Base-by-base conservation (phyloP, 495 filamentous ascomycete genomes). In the Aspergillus diversus region DNA sequence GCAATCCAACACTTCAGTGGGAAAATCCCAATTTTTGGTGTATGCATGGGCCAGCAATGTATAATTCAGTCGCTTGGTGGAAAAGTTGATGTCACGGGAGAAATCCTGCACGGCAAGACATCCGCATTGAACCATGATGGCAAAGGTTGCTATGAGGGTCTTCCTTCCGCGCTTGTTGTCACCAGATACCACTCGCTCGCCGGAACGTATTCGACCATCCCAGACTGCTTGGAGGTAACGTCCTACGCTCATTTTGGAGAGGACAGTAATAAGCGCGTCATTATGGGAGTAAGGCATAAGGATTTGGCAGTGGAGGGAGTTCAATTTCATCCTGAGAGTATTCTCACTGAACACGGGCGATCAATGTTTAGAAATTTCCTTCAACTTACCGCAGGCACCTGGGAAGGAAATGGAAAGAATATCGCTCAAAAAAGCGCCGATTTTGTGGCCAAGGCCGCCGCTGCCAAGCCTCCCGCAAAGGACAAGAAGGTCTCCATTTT, bases 11-110 rank as follows among this genome's bases (percentile, higher is more conserved):
- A 98, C 73, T 99, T 98, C 73, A 87, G 89, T n/a, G 95, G 95
- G 33, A 97, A 96, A 75, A 90, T 99, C 46, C 95, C 95, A 0
- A 83, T 99, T n/a, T 86, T 99, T 37, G 95, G 95, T 21, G 95
- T 99, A 16, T 99, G 95, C 72, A 97, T 99, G 93, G 95, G 95
- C 66, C 89, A 96, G 86, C 95, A 99, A 83, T 98, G 93, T 74
- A 97, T 99, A 33, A 93, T 93, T 66, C 89, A 92, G 55, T 86
- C 90, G 9, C 97, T 95, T 72, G 95, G 95, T 55, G 95, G 95
- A 59, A 86, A 89, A 39, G 95, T 99, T 37, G 89, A 90, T 72
- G 92, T 91, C 49, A 96, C 96, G 8, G 96, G 96, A 39, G 95
- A 98, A 78, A 97, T 98, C 58, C 77, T 98, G 57, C 95, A 99